Evolutionary conservation across 305 asterid species (phyloP).

Genomic region (Solanum chacoense): DNA sequence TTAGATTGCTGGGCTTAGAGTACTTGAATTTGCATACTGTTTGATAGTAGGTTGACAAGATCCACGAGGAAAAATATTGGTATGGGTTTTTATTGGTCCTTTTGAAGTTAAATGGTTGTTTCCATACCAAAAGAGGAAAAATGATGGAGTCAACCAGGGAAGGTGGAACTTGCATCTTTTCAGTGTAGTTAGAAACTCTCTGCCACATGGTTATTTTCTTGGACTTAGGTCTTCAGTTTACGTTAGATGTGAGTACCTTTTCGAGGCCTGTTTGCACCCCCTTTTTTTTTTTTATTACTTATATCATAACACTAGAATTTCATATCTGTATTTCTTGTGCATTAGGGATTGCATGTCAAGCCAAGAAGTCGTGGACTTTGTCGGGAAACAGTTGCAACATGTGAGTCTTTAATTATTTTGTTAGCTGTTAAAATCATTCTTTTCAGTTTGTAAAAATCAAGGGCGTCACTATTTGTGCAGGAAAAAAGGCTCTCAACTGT

Average conservation of each 20-base stretch:
- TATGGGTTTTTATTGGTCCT: not conserved
- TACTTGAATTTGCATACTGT: not conserved
- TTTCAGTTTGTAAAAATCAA: not conserved
- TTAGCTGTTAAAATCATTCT: not conserved
- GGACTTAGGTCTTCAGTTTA: not conserved
- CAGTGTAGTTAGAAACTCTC: not conserved
- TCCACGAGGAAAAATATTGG: not conserved
- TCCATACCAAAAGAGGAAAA: not conserved
- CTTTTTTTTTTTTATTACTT: not conserved
- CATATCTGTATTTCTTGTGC: conserved; percentile 2
- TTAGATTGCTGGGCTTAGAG: not conserved
- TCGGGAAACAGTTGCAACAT: conserved; percentile 37
- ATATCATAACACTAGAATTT: not conserved
- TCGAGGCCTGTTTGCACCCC: not conserved
- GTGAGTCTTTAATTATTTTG: conserved; percentile 32
- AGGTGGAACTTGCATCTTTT: not conserved
- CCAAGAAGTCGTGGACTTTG: conserved; percentile 71
- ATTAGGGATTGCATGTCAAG: conserved; percentile 96
- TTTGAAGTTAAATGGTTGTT: not conserved
- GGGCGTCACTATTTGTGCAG: conserved; percentile 23
- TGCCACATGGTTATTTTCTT: not conserved
- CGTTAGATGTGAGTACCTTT: not conserved
- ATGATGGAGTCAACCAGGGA: not conserved
- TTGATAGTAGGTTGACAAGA: not conserved
- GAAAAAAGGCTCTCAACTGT: conserved; percentile 73